Base-by-base conservation (phyloP, 1,139 yeast species). In the Blastobotrys malaysiensis region DNA sequence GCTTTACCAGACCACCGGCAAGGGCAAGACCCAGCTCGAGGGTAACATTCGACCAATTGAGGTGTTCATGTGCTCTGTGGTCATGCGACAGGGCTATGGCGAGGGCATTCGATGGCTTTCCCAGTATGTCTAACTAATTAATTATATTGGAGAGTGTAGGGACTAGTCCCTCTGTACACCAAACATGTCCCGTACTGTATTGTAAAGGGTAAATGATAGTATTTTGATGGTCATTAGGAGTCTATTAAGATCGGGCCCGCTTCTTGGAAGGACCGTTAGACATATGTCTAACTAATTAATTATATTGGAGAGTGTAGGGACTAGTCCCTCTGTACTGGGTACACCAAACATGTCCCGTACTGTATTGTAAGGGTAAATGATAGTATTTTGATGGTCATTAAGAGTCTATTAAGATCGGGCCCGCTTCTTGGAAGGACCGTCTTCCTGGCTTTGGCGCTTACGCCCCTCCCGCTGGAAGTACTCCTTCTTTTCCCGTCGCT, bases 71-170 rank as follows among this genome's bases (percentile, higher is more conserved):
- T 93, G 96, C 73, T 89, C 97, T 31, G 96, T 93, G 60, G 96
- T 89, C 55, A 86, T 88, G 95, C 88, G 97, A 80, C 88, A 88
- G 72, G 97, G 97, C 64, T 90, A 90, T 74, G 93, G 95, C 57
- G 97, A 90, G 64, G 97, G 95, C 60, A 89, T 90, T 81, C 87
- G 87, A 78, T 90, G 97, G 97, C 82, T 91, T 71, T 87, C 97
- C 59, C 95, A 90, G 76, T 90, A 87, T 74, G 91, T 91, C 67
- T 90, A 79, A 72, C 31, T 39, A 13, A 20, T 54, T 14, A 43
- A 21, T 49, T 55, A 46, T 46, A 31, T 45, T 21, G 39, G 26
- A 21, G n/a, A n/a, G 6, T 19, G 9, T 5, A 39, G n/a, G 13
- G 11, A 13, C 43, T 13, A 5, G 5, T 4, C 43, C 14, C 9